Base-by-base conservation (phyloP, 2,329 filamentous ascomycete genomes). In the Trichoderma lentiforme region DNA sequence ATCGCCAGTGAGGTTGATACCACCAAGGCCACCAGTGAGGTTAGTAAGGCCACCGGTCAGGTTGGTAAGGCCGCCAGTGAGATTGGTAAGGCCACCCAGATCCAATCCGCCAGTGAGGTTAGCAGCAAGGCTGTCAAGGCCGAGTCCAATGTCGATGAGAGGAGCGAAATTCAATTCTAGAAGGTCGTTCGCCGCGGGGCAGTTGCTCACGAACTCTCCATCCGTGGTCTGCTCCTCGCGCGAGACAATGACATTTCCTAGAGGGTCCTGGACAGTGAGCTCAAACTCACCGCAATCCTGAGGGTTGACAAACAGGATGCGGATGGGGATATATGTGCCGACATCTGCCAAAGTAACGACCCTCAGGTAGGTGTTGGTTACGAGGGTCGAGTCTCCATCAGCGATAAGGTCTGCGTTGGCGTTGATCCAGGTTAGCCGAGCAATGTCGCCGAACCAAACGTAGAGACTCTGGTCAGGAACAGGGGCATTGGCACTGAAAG, bases 321-420 rank as follows among this genome's bases (percentile, higher is more conserved):
- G 56, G 9, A 70, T 63, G 30, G 68, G 68, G 47, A 70, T 64
- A n/a, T 70, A 70, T 15, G 12, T 43, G 60, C 68, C 68, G 18
- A 64, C 60, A 5, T 63, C 32, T 5, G 2, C 15, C 9, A 18
- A 8, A n/a, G 18, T 2, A 6, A 63, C 43, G 15, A 30, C 15
- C 24, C 7, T 43, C 15, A 56, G 3, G 7, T 1, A 11, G 18
- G 6, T 24, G 47, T 56, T 56, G 15, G 26, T 24, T 6, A 21
- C 32, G 7, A 12, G 11, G 14, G 24, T 7, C 57, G 28, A 28
- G 36, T 14, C 15, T 15, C 3, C 56, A 21, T 70, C 68, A 18
- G 21, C 30, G 18, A 64, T 39, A 18, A 63, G 58, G 18, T 70
- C 26, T 14, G 68, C 43, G 18, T 70, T 64, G 58, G 7, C 18